phyloP scores from a whole-genome alignment of 192 early-diverging fungal genomes.

The Gryganskiella cystojenkinii region DNA sequence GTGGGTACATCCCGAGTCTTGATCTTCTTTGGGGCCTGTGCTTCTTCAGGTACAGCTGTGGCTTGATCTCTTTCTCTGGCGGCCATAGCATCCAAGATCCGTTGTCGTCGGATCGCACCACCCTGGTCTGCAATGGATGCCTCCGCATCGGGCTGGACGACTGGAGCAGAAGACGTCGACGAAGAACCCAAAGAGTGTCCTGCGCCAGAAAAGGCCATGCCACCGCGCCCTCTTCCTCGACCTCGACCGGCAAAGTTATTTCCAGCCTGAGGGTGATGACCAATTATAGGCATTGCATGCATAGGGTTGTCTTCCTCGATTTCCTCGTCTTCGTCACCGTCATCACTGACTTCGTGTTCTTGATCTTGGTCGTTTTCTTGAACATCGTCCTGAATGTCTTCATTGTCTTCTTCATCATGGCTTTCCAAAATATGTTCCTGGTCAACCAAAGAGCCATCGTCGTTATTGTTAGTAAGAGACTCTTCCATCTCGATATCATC shows the following conservation, averaged over 20 bases:
- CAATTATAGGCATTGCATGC: slow-evolving; percentile 34
- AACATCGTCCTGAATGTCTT: slow-evolving; percentile 4
- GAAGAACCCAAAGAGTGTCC: slow-evolving; percentile 31
- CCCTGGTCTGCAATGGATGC: background rate
- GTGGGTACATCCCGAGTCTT: slow-evolving; percentile 20
- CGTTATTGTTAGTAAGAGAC: background rate
- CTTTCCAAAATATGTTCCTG: background rate
- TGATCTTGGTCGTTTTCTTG: background rate
- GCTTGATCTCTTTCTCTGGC: slow-evolving; percentile 16
- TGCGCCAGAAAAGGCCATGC: slow-evolving; percentile 34
- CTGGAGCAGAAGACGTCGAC: background rate
- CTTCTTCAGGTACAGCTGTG: background rate
- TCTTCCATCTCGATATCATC: slow-evolving; percentile 24
- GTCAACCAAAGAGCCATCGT: background rate
- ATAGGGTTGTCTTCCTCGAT: slow-evolving; percentile 35
- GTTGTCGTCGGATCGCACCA: slow-evolving; percentile 22
- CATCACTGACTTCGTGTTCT: background rate
- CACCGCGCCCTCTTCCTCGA: slow-evolving; percentile 22
- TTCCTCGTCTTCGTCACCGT: slow-evolving; percentile 12
- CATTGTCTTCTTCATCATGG: background rate
- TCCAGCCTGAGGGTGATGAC: slow-evolving; percentile 7
- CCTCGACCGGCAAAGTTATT: slow-evolving; percentile 15
- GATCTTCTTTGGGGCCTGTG: background rate
- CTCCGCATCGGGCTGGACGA: background rate
- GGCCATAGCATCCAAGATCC: slow-evolving; percentile 44